These are phyloP conservation scores for Penicillium nucicola DNA, from an alignment of 495 filamentous ascomycete genomes.

Conservation along the genomic window DNA sequence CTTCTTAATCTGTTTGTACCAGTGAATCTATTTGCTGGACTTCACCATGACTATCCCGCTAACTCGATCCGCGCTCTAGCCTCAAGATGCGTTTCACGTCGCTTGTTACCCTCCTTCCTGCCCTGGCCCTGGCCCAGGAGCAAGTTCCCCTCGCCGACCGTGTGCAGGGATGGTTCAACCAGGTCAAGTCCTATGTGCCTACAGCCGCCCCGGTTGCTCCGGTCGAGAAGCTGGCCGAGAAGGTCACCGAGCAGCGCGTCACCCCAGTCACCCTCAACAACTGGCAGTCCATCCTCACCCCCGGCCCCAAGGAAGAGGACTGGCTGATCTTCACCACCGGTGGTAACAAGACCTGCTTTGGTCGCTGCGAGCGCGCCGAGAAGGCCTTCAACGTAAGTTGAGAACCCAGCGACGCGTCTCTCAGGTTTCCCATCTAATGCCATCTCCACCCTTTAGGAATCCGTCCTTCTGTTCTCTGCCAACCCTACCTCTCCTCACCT, in stretches of 20 bases:
- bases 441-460: constrained; percentile 46
- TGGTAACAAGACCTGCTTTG: constrained; percentile 86
- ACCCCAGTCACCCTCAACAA: constrained; percentile 63
- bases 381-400: constrained; percentile 54
- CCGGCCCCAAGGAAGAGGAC: constrained; percentile 64
- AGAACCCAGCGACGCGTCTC: neutral
- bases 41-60: neutral
- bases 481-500: constrained; percentile 67
- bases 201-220: constrained; percentile 48
- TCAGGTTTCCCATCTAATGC: constrained; percentile 9
- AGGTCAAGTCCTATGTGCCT: constrained; percentile 58
- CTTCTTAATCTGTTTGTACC: neutral
- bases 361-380: constrained; percentile 50
- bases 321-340: constrained; percentile 82
- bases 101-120: constrained; percentile 61
- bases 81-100: constrained; percentile 69
- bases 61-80: constrained; percentile 17
- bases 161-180: constrained; percentile 62
- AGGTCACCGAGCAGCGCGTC: constrained; percentile 54
- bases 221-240: constrained; percentile 49
- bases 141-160: constrained; percentile 70
- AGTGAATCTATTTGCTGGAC: neutral
- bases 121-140: constrained; percentile 68
- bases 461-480: constrained; percentile 62
- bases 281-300: constrained; percentile 67